Conservation (phyloP, 2,329 filamentous ascomycete genomes). For the Diaporthe capsici region DNA sequence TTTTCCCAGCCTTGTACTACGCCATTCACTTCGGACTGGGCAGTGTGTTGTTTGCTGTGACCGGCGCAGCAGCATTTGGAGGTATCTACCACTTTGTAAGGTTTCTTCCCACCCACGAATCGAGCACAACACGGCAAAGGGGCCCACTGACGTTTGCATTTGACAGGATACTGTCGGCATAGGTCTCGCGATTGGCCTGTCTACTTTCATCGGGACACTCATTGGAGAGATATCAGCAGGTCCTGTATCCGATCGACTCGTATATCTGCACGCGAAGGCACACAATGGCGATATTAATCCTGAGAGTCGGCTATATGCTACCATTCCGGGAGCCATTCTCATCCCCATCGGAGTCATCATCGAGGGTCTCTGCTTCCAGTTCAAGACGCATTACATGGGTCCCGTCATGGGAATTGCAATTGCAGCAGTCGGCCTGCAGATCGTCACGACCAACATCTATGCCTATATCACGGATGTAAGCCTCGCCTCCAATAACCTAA, state of each 20-base stretch:
- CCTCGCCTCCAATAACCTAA: neutral
- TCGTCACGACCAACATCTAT: constrained; percentile 43
- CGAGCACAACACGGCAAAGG: neutral
- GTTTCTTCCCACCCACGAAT: too few species aligned
- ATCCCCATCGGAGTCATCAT: constrained; percentile 44
- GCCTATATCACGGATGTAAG: constrained; percentile 41
- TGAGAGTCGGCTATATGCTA: neutral
- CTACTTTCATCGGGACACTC: neutral
- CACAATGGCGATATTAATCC: constrained; percentile 1
- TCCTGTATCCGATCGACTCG: constrained; percentile 2
- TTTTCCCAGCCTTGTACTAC: neutral
- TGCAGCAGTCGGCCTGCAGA: constrained; percentile 41
- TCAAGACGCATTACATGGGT: constrained; percentile 41
- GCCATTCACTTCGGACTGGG: constrained; percentile 5
- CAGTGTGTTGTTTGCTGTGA: neutral
- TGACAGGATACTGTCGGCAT: constrained; percentile 5
- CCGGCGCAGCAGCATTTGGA: neutral
- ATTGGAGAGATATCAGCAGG: constrained; percentile 11
- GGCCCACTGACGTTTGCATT: neutral
- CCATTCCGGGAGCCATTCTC: constrained; percentile 29
- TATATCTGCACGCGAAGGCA: neutral
- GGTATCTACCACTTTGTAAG: constrained; percentile 3
- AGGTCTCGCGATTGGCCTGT: neutral
- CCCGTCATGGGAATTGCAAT: constrained; percentile 42
- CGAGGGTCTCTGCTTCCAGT: constrained; percentile 44